phyloP scores from a whole-genome alignment of 495 filamentous ascomycete species.

The Usnea hakonensis region DNA sequence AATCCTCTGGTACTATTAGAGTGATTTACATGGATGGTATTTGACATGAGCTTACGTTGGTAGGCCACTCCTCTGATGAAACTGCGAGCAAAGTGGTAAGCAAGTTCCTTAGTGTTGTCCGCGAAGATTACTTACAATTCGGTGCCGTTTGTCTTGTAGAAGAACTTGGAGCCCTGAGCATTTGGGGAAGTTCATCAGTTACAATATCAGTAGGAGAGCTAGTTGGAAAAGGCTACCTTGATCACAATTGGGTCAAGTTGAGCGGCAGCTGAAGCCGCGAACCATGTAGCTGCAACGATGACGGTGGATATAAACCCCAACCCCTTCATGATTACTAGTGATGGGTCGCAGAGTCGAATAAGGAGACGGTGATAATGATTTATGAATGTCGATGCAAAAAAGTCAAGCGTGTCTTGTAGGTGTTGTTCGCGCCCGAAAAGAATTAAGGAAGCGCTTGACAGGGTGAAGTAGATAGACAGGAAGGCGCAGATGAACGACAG shows the following conservation, averaged over 20 bases:
- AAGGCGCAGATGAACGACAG: slow-evolving; percentile 12
- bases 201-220: slow-evolving; percentile 4
- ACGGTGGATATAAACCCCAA: slow-evolving; percentile 28
- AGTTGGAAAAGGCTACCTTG: slow-evolving; percentile 43
- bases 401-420: not conserved
- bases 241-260: slow-evolving; percentile 61
- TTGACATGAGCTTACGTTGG: slow-evolving; percentile 45
- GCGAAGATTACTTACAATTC: slow-evolving; percentile 58
- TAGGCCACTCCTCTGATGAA: slow-evolving; percentile 87
- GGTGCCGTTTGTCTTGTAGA: slow-evolving; percentile 62
- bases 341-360: not conserved
- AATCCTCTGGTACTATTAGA: slow-evolving; percentile 37
- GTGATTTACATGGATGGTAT: slow-evolving; percentile 6
- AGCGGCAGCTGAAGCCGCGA: slow-evolving; percentile 48
- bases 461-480: not conserved
- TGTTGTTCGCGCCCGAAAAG: slow-evolving; percentile 4
- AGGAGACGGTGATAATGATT: slow-evolving; percentile 12
- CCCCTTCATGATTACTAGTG: slow-evolving; percentile 33
- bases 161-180: slow-evolving; percentile 65
- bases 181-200: not conserved
- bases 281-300: slow-evolving; percentile 35
- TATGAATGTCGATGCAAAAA: not conserved
- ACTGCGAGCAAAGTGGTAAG: slow-evolving; percentile 31
- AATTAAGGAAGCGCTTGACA: not conserved
- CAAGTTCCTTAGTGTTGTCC: not conserved